Percentiles rank a stretch among this genome's conserved stretches.
phyloP scores from a whole-genome alignment of 2,329 filamentous ascomycete genomes.

The Aspergillus ochraceoroseus region DNA sequence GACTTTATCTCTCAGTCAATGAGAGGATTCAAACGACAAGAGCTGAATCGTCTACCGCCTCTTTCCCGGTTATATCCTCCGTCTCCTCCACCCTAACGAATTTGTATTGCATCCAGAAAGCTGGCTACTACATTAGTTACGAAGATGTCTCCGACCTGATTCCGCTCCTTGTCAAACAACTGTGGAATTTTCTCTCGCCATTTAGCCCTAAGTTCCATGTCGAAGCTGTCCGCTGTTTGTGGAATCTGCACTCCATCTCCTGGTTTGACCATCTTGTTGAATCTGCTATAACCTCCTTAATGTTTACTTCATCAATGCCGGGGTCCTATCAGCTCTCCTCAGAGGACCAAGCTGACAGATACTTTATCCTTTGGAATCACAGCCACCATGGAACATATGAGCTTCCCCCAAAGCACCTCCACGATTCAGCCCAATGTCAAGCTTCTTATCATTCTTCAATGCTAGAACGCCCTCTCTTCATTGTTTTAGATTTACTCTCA shows the following conservation, averaged over 20 bases:
- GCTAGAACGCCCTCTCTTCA: constrained; percentile 72
- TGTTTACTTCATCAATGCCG: constrained; percentile 49
- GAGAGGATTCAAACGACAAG: constrained; percentile 22
- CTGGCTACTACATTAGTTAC: constrained; percentile 38
- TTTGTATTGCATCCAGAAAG: constrained; percentile 35
- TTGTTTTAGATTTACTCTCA: constrained; percentile 71
- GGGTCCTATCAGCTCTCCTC: constrained; percentile 29
- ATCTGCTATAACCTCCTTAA: constrained; percentile 65
- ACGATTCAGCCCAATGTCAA: constrained; percentile 28
- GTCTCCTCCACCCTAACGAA: constrained; percentile 49
- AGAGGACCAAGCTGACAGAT: constrained; percentile 36
- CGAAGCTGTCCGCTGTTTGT: constrained; percentile 79
- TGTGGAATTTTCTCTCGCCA: constrained; percentile 80
- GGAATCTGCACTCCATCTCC: constrained; percentile 75
- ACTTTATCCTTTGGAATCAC: constrained; percentile 43
- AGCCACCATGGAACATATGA: constrained; percentile 40
- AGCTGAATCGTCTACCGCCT: constrained; percentile 27
- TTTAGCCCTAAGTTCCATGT: constrained; percentile 87
- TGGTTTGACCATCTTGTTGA: constrained; percentile 68
- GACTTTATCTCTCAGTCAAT: constrained; percentile 35
- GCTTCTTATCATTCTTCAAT: constrained; percentile 51
- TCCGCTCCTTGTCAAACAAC: constrained; percentile 61
- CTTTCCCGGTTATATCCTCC: constrained; percentile 36
- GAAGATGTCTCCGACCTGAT: constrained; percentile 58
- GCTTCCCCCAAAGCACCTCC: constrained; percentile 31